Base-by-base conservation (phyloP, 2,329 filamentous ascomycete species). In the Fusarium caatingaense region DNA sequence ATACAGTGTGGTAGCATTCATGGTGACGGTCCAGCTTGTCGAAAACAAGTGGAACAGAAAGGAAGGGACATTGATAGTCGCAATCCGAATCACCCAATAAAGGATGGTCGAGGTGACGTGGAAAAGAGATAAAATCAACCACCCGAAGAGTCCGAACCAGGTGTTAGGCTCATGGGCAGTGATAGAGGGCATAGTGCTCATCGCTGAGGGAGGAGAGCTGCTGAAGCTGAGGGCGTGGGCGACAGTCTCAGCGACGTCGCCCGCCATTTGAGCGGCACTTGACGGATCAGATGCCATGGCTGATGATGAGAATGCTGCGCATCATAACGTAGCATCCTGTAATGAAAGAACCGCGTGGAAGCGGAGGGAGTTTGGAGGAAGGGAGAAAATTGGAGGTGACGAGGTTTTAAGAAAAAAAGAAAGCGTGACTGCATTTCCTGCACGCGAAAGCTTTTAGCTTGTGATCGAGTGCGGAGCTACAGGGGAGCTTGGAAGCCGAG, bases 1-100 rank as follows among this genome's bases (percentile, higher is more conserved):
- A 78, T 89, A 97, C 90, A 99, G 81, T 20, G 96, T 99, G 21
- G 95, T 98, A 74, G 96, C 95, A 79, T 98, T 98, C 94, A 99
- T 97, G 13, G 96, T 99, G 77, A 99, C 93, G 1, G 96, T 99
- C 84, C 97, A 84, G 80, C 93, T 98, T 69, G 93, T 95, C 8
- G 94, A 97, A 77, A 97, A 93, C 67, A 97, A 85, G 8, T 90
- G 92, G 79, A 97, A 99, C 20, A 98, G 87, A 80, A 96, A 89
- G 78, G 93, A 93, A 45, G 96, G 96, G 63, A 98, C 80, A 18
- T 93, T 97, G 72, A 98, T 94, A 27, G 95, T 97, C 20, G 91
- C 88, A 76, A 97, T 92, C 66, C 92, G 93, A 72, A 97, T 89
- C 57, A 90, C 81, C 90, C 92, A 97, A 82, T 96, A 97, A 44